These are phyloP conservation scores for Russula foetens DNA, from an alignment of 768 basidiomycete species.

Conservation along the genomic window DNA sequence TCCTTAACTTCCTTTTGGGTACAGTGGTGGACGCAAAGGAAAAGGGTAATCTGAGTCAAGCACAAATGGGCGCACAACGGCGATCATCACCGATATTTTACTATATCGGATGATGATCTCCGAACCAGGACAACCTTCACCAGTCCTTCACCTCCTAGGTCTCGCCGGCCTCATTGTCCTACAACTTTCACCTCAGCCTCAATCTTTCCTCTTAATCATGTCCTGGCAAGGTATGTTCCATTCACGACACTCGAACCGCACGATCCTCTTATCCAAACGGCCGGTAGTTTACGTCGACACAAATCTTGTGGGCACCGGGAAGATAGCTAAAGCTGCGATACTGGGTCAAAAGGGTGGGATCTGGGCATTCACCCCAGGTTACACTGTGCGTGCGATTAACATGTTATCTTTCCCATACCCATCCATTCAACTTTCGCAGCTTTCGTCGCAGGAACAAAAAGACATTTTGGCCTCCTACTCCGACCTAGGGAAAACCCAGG, in stretches of 20 bases:
- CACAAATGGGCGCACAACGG: not conserved
- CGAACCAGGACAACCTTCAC: not conserved
- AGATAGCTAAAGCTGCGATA: conserved; percentile 70
- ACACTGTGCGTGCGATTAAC: conserved; percentile 38
- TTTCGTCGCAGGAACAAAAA: conserved; percentile 56
- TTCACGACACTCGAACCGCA: not conserved
- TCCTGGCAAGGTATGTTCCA: conserved; percentile 20
- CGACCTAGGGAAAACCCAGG: conserved; percentile 34
- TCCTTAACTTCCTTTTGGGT: not conserved
- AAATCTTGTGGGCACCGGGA: conserved; percentile 67
- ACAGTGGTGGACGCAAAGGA: not conserved
- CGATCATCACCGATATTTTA: conserved; percentile 9
- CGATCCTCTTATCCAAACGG: not conserved
- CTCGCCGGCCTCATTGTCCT: not conserved
- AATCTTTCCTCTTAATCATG: conserved; percentile 10
- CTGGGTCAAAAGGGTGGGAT: conserved; percentile 66
- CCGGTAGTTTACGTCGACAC: conserved; percentile 69
- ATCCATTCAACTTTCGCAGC: conserved; percentile 31
- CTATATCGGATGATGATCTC: conserved; percentile 17
- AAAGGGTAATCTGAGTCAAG: not conserved
- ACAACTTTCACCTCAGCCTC: not conserved
- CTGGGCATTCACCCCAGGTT: conserved; percentile 61
- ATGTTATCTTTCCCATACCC: not conserved
- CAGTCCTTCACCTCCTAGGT: too few species aligned
- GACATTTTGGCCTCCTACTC: conserved; percentile 43